These are phyloP conservation scores for Candida labiduridarum DNA, from an alignment of 1,139 yeast genomes.

Conservation along the genomic window DNA sequence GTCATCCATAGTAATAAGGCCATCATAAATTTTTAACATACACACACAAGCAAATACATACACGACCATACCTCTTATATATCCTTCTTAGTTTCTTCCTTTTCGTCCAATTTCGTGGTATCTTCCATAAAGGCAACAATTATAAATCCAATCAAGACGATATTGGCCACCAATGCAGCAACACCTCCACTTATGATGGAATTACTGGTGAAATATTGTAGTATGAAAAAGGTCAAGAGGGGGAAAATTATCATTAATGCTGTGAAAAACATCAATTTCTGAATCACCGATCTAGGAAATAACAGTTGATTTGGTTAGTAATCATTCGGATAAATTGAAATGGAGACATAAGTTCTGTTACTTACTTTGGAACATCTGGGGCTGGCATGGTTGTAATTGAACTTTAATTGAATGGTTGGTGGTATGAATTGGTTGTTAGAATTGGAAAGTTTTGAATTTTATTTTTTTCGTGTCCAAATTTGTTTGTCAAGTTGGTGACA, in stretches of 20 bases:
- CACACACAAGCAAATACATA: neutral
- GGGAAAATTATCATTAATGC: slow-evolving; percentile 88
- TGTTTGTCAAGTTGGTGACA: too few relatives aligned
- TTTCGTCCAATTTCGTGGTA: slow-evolving; percentile 37
- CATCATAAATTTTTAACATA: neutral
- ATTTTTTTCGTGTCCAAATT: neutral
- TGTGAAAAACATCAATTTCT: slow-evolving; percentile 82
- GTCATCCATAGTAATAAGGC: neutral
- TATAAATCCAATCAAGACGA: slow-evolving; percentile 84
- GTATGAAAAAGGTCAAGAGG: slow-evolving; percentile 65
- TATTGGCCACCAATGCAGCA: slow-evolving; percentile 86
- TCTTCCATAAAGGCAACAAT: slow-evolving; percentile 87
- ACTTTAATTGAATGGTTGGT: neutral
- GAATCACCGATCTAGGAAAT: slow-evolving; percentile 54
- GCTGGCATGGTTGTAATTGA: slow-evolving; percentile 24
- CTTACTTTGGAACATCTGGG: slow-evolving; percentile 64
- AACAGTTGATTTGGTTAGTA: slow-evolving; percentile 16
- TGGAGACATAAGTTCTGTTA: slow-evolving; percentile 12
- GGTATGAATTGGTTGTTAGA: neutral
- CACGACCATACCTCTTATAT: slow-evolving; percentile 9
- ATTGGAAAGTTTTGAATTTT: neutral
- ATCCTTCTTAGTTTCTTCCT: slow-evolving; percentile 17
- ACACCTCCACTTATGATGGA: slow-evolving; percentile 84
- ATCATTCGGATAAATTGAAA: neutral
- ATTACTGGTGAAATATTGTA: slow-evolving; percentile 57